These are phyloP conservation scores for Chaetothyriales sp. DNA, from an alignment of 2,329 filamentous ascomycete genomes.

Conservation along the genomic window DNA sequence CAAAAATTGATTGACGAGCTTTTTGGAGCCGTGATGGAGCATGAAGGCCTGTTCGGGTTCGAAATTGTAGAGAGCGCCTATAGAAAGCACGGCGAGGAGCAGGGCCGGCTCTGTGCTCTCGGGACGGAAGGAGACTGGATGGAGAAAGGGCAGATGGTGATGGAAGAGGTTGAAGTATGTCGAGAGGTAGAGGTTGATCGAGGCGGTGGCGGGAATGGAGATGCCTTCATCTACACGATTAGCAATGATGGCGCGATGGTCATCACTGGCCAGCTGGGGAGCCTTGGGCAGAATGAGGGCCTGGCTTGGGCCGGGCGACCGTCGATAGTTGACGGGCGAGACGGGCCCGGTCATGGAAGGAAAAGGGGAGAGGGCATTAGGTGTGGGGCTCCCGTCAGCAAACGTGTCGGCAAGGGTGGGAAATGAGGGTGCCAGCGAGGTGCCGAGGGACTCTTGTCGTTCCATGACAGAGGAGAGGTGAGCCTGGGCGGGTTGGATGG, in stretches of 20 bases:
- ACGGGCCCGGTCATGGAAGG: conserved; percentile 53
- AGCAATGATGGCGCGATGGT: conserved; percentile 79
- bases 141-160: conserved; percentile 88
- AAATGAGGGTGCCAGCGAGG: conserved; percentile 50
- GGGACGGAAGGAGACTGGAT: conserved; percentile 79
- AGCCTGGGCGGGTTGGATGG: conserved; percentile 43
- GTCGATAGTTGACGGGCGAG: conserved; percentile 54
- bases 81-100: conserved; percentile 79
- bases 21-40: conserved; percentile 93
- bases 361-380: conserved; percentile 61
- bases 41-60: conserved; percentile 95
- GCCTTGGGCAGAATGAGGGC: conserved; percentile 53
- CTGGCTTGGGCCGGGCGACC: conserved; percentile 56
- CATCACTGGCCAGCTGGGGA: conserved; percentile 70
- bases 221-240: conserved; percentile 76
- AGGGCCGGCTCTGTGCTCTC: conserved; percentile 68
- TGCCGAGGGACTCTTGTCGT: conserved; percentile 44
- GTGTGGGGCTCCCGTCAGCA: conserved; percentile 53
- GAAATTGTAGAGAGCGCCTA: conserved; percentile 91
- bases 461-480: conserved; percentile 58
- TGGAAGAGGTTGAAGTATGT: conserved; percentile 97
- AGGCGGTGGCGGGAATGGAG: conserved; percentile 64
- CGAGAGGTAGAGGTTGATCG: conserved; percentile 80
- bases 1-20: conserved; percentile 89
- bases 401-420: conserved; percentile 62